Percentiles rank a stretch among this genome's conserved stretches.
Evolutionary conservation across 495 filamentous ascomycete genomes (phyloP).

Genomic region (Lepidopterella palustris): DNA sequence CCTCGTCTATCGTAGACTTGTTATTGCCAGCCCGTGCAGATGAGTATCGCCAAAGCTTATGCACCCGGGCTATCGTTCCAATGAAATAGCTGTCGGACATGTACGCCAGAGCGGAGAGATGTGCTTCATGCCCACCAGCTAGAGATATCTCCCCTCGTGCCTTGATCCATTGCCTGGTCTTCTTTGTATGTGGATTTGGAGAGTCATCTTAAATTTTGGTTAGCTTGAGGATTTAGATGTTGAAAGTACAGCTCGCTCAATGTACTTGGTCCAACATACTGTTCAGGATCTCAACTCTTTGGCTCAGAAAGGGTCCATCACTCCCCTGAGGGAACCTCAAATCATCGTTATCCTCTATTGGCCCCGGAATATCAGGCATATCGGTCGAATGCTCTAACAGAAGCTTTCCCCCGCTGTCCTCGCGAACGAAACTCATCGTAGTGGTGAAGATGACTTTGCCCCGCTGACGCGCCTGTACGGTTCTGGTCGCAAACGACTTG

Average conservation of each 20-base stretch:
- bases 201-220: slow-evolving; percentile 28
- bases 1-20: slow-evolving; percentile 28
- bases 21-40: slow-evolving; percentile 31
- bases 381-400: slow-evolving; percentile 54
- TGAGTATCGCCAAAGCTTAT: slow-evolving; percentile 51
- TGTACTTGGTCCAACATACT: slow-evolving; percentile 9
- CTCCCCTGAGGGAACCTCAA: slow-evolving; percentile 5
- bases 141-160: slow-evolving; percentile 66
- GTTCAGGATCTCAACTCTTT: slow-evolving; percentile 48
- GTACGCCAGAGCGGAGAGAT: slow-evolving; percentile 83
- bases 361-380: slow-evolving; percentile 43
- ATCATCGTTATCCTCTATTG: slow-evolving; percentile 25
- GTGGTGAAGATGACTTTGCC: slow-evolving; percentile 93
- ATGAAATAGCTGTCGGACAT: slow-evolving; percentile 90
- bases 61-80: slow-evolving; percentile 72
- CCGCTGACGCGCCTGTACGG: slow-evolving; percentile 84
- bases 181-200: slow-evolving; percentile 46
- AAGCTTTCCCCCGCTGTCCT: slow-evolving; percentile 55
- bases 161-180: slow-evolving; percentile 70
- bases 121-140: slow-evolving; percentile 53
- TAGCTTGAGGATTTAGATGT: background rate
- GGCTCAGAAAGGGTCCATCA: slow-evolving; percentile 53
- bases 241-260: background rate
- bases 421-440: slow-evolving; percentile 78
- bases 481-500: slow-evolving; percentile 85